Base-by-base conservation (phyloP, 2,329 filamentous ascomycete genomes). In the Amauroascus niger region DNA sequence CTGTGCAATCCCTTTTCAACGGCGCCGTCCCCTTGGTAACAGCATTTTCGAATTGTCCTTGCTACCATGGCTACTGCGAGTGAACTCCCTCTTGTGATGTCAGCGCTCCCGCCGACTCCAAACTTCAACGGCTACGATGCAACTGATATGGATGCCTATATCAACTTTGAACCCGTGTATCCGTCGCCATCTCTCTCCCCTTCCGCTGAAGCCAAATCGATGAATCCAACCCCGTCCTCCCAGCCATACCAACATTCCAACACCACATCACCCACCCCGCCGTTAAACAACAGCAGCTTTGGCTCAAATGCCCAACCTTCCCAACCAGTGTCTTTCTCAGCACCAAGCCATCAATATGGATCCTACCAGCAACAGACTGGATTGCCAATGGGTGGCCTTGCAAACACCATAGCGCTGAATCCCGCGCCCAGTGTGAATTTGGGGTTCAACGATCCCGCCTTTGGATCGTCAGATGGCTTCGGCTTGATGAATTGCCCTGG, bases 301-400 rank as follows among this genome's bases (percentile, higher is more conserved):
- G 63, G 64, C 41, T 66, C 65, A 58, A 65, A 64, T 53, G 63
- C 62, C 46, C 69, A 71, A 54, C 67, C 65, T 24, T 68, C 66
- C 24, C 72, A 78, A 18, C 49, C 43, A 32, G 30, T 53, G 4
- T 45, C 55, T 8, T 80, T 90, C 65, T 83, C 82, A 46, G 87
- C 83, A 33, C 91, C 93, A 7, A 95, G 88, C 70, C 90, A 96
- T 74, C 88, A 95, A 71, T 97, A 97, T 76, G 87, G 89, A 64
- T 83, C 88, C 66, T 94, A 96, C 75, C 87, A 88, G 74, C 93
- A 98, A 69, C 90, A 96, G 75, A 96, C 93, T 2, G 89, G 90
- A 59, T 83, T 96, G 28, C 88, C 93, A 0, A 84, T 88, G 1
- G 89, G 89, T 58, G 90, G 88, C 50, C 76, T 93, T 58, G 83